These are phyloP conservation scores for Trichoderma citrinoviride DNA, from an alignment of 2,329 filamentous ascomycete genomes.

Conservation along the genomic window DNA sequence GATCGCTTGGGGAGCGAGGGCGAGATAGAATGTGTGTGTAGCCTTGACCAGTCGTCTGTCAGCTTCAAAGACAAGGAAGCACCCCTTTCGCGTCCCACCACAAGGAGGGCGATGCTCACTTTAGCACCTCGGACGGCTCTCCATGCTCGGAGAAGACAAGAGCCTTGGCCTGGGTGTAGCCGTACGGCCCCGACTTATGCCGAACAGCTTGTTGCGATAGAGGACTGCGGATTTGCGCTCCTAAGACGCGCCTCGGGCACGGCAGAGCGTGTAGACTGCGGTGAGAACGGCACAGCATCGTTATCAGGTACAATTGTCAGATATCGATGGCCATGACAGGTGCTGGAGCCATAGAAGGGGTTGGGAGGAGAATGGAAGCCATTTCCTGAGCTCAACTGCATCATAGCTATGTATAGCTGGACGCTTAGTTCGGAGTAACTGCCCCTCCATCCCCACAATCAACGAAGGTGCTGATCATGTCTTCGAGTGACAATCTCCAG, in stretches of 20 bases:
- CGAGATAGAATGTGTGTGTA: conserved; percentile 75
- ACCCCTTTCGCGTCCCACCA: no score
- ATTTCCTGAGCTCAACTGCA: background rate
- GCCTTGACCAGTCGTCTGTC: conserved; percentile 36
- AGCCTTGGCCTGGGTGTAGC: conserved; percentile 82
- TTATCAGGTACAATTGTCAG: background rate
- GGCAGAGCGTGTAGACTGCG: background rate
- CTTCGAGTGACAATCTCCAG: no score
- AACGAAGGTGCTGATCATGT: background rate
- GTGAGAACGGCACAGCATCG: background rate
- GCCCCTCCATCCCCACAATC: conserved; percentile 7
- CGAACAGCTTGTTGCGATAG: conserved; percentile 37
- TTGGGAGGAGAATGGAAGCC: background rate
- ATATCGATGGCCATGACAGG: background rate
- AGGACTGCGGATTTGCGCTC: conserved; percentile 3
- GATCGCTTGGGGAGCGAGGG: conserved; percentile 63
- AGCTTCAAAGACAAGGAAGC: background rate
- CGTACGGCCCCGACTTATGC: conserved; percentile 63
- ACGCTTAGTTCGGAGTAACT: background rate
- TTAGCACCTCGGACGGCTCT: conserved; percentile 69
- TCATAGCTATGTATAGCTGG: background rate
- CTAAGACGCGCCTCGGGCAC: background rate
- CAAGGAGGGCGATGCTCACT: conserved; percentile 39
- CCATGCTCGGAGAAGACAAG: conserved; percentile 73
- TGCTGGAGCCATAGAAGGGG: no score